Evolutionary conservation across 768 basidiomycete genomes (phyloP), one percentile per base, ranked within the genome.

Genomic region (Hericium erinaceus): DNA sequence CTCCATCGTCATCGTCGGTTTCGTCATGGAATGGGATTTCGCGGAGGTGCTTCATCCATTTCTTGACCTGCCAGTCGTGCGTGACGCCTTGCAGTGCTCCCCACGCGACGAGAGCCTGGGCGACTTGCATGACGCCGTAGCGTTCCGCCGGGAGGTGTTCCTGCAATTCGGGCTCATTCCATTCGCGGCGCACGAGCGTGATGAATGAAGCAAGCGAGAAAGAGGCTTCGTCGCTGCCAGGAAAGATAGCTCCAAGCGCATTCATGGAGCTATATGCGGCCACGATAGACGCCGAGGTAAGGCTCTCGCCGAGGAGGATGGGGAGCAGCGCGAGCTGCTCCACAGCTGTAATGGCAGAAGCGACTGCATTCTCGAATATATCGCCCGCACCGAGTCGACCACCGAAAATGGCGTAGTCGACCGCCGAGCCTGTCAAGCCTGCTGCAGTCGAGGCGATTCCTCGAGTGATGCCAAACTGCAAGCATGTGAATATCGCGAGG

Each of bases 191-290:
- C n/a, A 92, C 88, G 37, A 93, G 81, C 37, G 76, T 78, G 56
- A 92, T 85, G 69, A 92, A 91, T 10, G 87, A 83, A 9, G 81
- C 84, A 7, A 93, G 74, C 2, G 89, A 90, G 69, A 92, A 92
- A 16, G 87, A 85, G 2, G 89, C 84, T 60, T 91, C 90, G 64
- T 82, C 84, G 64, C 82, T 83, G 4, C 85, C 84, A 2, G 85
- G 84, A 66, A 89, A 87, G 61, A 89, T 82, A 41, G 79, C 75
- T 10, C 84, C 80, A 41, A 91, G 79, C 48, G 84, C 77, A 64
- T 89, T 87, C 61, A 91, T 81, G 24, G 89, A 88, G 61, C 82
- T 80, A 58, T 88, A 81, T 0, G 87, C 90, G 2, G 87, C 87
- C 18, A 82, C 72, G 40, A 92, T 74, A 4, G 86, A 86, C 4